These are phyloP conservation scores for Closterium sp. DNA, from an alignment of 139 green algal genomes.

Conservation along the genomic window DNA sequence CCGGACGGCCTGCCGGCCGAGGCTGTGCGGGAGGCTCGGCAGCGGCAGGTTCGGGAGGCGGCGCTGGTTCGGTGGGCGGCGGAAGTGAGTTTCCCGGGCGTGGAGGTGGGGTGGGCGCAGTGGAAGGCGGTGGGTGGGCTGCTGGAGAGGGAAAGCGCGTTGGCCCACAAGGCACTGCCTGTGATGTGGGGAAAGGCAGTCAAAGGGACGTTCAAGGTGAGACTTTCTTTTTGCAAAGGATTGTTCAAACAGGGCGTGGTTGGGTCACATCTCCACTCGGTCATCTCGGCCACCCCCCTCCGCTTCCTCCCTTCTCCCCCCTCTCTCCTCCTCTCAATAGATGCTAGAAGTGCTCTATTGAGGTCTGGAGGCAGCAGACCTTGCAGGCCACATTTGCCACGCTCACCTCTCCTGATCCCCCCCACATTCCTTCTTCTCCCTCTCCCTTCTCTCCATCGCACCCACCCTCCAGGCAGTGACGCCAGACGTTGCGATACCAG, in stretches of 20 bases:
- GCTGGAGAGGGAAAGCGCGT: background rate
- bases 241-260: too few relatives aligned
- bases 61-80: conserved; percentile 3
- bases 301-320: background rate
- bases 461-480: background rate
- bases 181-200: conserved; percentile 25
- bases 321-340: background rate
- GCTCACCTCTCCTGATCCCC: too few relatives aligned
- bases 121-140: conserved; percentile 17
- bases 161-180: background rate
- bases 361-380: too few relatives aligned
- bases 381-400: background rate
- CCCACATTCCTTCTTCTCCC: too few relatives aligned
- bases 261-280: too few relatives aligned
- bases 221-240: background rate
- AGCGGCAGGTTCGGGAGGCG: background rate
- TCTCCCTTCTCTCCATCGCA: background rate
- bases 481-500: background rate
- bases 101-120: conserved; percentile 10
- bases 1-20: background rate
- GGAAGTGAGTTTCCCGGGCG: background rate
- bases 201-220: conserved; percentile 14
- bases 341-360: too few relatives aligned
- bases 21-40: background rate
- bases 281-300: background rate